Percentiles rank a stretch among this genome's conserved stretches.
phyloP scores from a whole-genome alignment of 1,139 yeast genomes.

The Kurtzmaniella natalensis region DNA sequence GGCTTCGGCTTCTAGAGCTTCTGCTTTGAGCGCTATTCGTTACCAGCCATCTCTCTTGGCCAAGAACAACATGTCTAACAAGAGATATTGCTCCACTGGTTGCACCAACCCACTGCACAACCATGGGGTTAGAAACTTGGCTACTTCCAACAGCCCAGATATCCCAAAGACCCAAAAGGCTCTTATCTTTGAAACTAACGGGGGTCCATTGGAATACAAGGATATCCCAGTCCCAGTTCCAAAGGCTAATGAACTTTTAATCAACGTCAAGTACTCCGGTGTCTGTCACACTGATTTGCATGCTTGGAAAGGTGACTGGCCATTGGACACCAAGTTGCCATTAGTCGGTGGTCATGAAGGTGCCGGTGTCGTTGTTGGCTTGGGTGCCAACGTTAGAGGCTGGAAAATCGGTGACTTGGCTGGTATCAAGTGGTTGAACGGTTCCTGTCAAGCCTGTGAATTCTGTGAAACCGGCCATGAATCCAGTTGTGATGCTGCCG shows the following conservation, averaged over 20 bases:
- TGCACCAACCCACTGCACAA: neutral
- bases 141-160: constrained; percentile 1
- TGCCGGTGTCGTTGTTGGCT: constrained; percentile 18
- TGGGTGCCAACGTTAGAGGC: constrained; percentile 17
- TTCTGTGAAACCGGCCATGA: constrained; percentile 16
- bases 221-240: constrained; percentile 17
- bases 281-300: constrained; percentile 20
- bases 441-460: constrained; percentile 17
- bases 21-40: constrained; percentile 3
- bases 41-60: neutral
- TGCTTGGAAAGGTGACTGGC: constrained; percentile 21
- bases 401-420: constrained; percentile 19
- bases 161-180: constrained; percentile 17
- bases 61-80: neutral
- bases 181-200: constrained; percentile 17
- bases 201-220: constrained; percentile 16
- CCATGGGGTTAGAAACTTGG: neutral
- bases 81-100: neutral
- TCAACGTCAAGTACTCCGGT: constrained; percentile 18
- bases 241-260: constrained; percentile 15
- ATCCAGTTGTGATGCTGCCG: constrained; percentile 16
- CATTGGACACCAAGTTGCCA: constrained; percentile 16
- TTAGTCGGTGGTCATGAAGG: constrained; percentile 21
- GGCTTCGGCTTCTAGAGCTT: constrained; percentile 1
- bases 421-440: constrained; percentile 19